Base-by-base conservation (phyloP, 768 basidiomycete species). In the Leccinum arenicola region DNA sequence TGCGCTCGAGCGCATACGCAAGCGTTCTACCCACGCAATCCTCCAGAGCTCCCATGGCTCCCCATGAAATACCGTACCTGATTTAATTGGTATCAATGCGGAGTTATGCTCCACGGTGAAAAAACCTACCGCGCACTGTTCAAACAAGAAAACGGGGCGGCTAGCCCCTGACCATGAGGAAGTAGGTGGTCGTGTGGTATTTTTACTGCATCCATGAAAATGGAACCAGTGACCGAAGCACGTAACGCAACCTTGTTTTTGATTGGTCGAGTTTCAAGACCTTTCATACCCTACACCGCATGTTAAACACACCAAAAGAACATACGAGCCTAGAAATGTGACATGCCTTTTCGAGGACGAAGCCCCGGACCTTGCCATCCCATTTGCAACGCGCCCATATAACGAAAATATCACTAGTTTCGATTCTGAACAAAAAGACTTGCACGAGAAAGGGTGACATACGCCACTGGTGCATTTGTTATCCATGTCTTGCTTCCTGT, bases 401-500 rank as follows among this genome's bases (percentile, higher is more conserved):
- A 29, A 98, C 78, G 69, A 97, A 95, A 1, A 98, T 70, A 62
- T 97, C 95, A 1, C 91, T 93, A 53, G 6, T 29, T 59, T 54
- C 14, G 56, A 59, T 66, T 35, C 51, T 14, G 33, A 35, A 36
- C 9, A 52, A 65, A 62, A 50, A 51, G 38, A 48, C 19, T 36
- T 52, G 38, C 49, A 48, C 38, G 49, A 52, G 45, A 29, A 50
- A 43, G 38, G 47, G 10, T 51, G 45, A 78, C 87, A 74, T 69
- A 92, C 87, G 95, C 93, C 55, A 91, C 85, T 9, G 95, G 94
- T 1, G 95, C 85, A 69, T 97, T 97, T 14, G 93, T 85, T 69
- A 98, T 98, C 96, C 96, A 98, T 0, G 94, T 98, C 79, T 98
- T 98, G 74, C 90, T 90, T 54, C 96, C 96, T 62, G 86, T 90